A percentile compares a stretch with the other conserved stretches of the same genome.
phyloP scores from a whole-genome alignment of 495 filamentous ascomycete genomes.

The Neurospora sp. region DNA sequence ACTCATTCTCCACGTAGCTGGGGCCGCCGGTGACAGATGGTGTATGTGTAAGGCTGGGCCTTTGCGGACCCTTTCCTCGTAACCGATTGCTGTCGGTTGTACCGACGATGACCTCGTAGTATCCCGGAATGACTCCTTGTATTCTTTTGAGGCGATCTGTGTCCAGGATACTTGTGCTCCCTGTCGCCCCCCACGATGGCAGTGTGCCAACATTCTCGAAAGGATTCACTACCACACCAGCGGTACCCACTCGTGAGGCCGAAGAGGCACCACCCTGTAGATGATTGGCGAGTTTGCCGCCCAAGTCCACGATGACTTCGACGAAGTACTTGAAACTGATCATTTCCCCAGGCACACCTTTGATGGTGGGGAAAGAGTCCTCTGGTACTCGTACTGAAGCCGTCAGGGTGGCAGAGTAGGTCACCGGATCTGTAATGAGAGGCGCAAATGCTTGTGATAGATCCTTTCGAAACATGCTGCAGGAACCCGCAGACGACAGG shows the following conservation, averaged over 20 bases:
- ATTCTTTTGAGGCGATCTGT: constrained; percentile 78
- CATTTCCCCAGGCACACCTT: constrained; percentile 76
- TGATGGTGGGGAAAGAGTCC: constrained; percentile 87
- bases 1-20: background rate
- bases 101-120: constrained; percentile 81
- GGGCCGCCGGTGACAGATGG: constrained; percentile 5
- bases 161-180: constrained; percentile 65
- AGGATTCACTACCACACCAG: constrained; percentile 10
- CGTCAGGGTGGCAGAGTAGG: constrained; percentile 65
- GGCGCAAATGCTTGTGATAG: constrained; percentile 78
- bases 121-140: constrained; percentile 74
- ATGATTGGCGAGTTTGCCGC: constrained; percentile 66
- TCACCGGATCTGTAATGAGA: constrained; percentile 71
- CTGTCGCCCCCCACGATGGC: constrained; percentile 39
- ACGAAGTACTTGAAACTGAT: constrained; percentile 91
- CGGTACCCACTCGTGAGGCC: constrained; percentile 10
- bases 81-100: constrained; percentile 66
- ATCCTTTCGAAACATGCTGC: constrained; percentile 87
- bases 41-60: constrained; percentile 15
- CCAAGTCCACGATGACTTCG: constrained; percentile 84
- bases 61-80: constrained; percentile 39
- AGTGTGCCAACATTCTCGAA: constrained; percentile 26
- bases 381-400: constrained; percentile 79
- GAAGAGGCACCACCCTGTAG: constrained; percentile 33
- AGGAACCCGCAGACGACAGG: constrained; percentile 67